Evolutionary conservation across 1,284 basidiomycete species (phyloP).

Genomic region (Polyporus tsugae): DNA sequence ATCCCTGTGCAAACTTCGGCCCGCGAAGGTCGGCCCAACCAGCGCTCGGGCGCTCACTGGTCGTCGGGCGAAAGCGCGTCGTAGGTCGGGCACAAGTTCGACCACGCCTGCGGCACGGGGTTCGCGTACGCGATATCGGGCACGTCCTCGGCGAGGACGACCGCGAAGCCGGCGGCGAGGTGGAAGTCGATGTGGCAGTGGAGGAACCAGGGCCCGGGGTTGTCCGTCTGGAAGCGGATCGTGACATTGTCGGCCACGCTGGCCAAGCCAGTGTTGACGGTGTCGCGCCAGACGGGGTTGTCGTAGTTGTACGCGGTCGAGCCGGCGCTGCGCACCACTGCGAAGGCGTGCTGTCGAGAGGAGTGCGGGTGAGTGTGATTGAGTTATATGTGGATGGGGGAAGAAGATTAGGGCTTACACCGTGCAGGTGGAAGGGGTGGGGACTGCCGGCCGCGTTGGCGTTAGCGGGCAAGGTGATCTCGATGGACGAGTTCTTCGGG

Average conservation of each 20-base stretch:
- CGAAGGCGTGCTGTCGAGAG: conserved; percentile 33
- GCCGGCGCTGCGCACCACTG: conserved; percentile 39
- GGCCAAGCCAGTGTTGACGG: conserved; percentile 36
- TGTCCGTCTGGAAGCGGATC: conserved; percentile 32
- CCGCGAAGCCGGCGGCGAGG: conserved; percentile 7
- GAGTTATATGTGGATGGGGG: not conserved
- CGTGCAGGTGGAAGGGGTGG: conserved; percentile 50
- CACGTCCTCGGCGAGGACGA: conserved; percentile 13
- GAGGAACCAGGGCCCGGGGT: conserved; percentile 22
- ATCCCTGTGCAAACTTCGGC: not conserved
- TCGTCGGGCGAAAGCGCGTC: conserved; percentile 14
- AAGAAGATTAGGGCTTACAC: conserved; percentile 23
- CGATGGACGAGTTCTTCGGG: conserved; percentile 14
- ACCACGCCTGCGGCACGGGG: conserved; percentile 23
- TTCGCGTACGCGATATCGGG: conserved; percentile 5
- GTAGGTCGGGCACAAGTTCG: conserved; percentile 33
- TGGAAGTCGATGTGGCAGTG: conserved; percentile 16
- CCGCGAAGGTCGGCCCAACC: not conserved
- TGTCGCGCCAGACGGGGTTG: conserved; percentile 42
- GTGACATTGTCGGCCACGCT: conserved; percentile 39
- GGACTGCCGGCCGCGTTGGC: conserved; percentile 36
- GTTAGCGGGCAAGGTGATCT: not conserved
- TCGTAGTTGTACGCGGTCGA: conserved; percentile 38
- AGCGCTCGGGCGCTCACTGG: conserved; percentile 9
- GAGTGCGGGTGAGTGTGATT: not conserved